These are phyloP conservation scores for Aspergillus bertholletiae DNA, from an alignment of 495 filamentous ascomycete genomes.

Conservation along the genomic window DNA sequence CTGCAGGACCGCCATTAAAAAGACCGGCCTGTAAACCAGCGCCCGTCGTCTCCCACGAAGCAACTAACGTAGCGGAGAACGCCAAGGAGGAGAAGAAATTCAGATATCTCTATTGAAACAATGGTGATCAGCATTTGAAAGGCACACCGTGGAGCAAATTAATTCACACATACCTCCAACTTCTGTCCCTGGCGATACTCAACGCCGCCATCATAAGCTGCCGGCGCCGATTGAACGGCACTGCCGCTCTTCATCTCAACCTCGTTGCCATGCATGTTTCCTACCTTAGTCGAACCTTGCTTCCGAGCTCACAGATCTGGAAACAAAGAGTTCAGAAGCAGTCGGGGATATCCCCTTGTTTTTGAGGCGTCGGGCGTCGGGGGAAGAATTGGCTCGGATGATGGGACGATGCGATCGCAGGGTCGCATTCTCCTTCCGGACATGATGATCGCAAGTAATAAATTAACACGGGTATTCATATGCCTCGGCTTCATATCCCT, in stretches of 20 bases:
- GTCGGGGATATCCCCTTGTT: too few species aligned
- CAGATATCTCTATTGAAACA: slow-evolving; percentile 28
- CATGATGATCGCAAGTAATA: background rate
- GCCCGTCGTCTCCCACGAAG: slow-evolving; percentile 34
- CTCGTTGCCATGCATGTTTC: slow-evolving; percentile 17
- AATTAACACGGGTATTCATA: background rate
- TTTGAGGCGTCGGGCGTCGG: too few species aligned
- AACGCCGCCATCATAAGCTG: slow-evolving; percentile 15
- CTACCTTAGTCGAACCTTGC: too few species aligned
- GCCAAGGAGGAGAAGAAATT: slow-evolving; percentile 31
- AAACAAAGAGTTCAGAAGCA: too few species aligned
- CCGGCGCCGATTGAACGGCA: slow-evolving; percentile 16
- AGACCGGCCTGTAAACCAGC: slow-evolving; percentile 23
- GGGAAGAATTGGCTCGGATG: too few species aligned
- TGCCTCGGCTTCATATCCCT: background rate
- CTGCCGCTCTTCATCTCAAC: slow-evolving; percentile 22
- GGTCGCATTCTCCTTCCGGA: background rate
- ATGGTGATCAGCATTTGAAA: background rate
- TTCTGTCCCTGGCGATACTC: slow-evolving; percentile 22
- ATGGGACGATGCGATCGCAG: too few species aligned
- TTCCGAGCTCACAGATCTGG: too few species aligned
- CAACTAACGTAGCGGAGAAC: slow-evolving; percentile 30
- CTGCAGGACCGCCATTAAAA: slow-evolving; percentile 28
- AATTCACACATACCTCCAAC: slow-evolving; percentile 15
- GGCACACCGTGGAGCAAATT: too few species aligned